These are phyloP conservation scores for Nannizzia gypsea DNA, from an alignment of 2,329 filamentous ascomycete species.

Conservation along the genomic window DNA sequence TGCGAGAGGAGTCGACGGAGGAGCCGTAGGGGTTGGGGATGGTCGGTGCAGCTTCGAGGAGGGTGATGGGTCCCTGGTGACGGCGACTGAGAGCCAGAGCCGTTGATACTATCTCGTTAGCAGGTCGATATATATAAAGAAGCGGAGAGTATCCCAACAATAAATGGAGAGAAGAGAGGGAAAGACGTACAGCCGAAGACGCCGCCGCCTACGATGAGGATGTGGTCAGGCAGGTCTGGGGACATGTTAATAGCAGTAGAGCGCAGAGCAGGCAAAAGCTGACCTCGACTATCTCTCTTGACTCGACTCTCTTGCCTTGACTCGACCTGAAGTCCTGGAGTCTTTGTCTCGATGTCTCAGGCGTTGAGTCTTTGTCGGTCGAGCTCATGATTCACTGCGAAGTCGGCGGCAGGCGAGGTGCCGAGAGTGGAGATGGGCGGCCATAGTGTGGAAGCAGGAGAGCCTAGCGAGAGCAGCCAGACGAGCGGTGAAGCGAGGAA, in stretches of 20 bases:
- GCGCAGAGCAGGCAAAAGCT: background rate
- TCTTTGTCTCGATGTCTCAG: too few species aligned
- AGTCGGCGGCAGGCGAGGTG: background rate
- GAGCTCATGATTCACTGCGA: too few species aligned
- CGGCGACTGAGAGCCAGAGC: slow-evolving; percentile 57
- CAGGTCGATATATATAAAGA: too few species aligned
- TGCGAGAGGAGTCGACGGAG: slow-evolving; percentile 50
- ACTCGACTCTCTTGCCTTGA: too few species aligned
- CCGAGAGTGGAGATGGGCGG: background rate
- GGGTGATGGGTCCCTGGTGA: slow-evolving; percentile 41
- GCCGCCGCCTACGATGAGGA: slow-evolving; percentile 33
- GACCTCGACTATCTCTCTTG: too few species aligned
- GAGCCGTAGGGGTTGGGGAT: slow-evolving; percentile 50
- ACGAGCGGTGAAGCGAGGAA: too few species aligned
- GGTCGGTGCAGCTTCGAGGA: slow-evolving; percentile 44
- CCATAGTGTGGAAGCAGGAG: background rate
- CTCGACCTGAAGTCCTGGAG: background rate
- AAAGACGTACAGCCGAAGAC: slow-evolving; percentile 32
- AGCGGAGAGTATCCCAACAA: slow-evolving; percentile 5
- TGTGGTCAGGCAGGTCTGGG: slow-evolving; percentile 22
- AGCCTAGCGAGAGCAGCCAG: background rate
- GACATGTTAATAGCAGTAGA: background rate
- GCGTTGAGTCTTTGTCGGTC: too few species aligned
- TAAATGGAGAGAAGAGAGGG: background rate
- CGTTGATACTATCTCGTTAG: slow-evolving; percentile 52